Evolutionary conservation across 805 yeast species (phyloP), one percentile per base, ranked within the genome.

Genomic region (Yamadazyma endophytica): DNA sequence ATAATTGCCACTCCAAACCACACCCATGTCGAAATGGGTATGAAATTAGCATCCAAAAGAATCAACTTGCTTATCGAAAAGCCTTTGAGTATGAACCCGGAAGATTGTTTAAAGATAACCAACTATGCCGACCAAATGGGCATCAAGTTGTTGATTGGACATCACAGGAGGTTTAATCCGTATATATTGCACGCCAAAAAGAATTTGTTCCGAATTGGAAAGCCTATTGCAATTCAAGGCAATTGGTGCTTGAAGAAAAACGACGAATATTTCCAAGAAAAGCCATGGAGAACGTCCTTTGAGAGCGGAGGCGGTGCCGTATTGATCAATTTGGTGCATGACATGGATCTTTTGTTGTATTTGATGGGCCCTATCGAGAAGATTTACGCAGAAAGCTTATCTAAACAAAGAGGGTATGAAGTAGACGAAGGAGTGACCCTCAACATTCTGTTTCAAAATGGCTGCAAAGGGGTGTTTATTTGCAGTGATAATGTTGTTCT

Each of bases 1-100:
- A 57, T 64, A 11, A 49, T 64, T 16, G 59, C 64, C 12, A 64
- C 70, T 5, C 70, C 70, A 4, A 64, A 63, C 39, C 62, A 61
- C 31, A 59, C 68, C 4, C 70, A 64, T 40, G 51, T 64, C 12
- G 40, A 47, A 9, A 44, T 64, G 21, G 55, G 59, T 5, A 45
- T 54, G 26, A 48, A 53, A 30, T 50, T 64, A 35, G 69, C 68
- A 4, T 28, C 47, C 6, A 39, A 46, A 12, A 65, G 67, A 1
- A 58, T 64, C 26, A 58, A 64, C 30, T 40, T 64, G 5, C 50
- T 64, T 33, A 56, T 64, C 27, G 70, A 64, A 36, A 64, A 64
- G 28, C 70, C 70, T 3, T 44, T 64, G 31, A 57, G 65, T 13
- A 44, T 64, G 8, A 45, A 46, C 7, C 60, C 63, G 2, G 47